phyloP scores from a whole-genome alignment of 2,329 filamentous ascomycete genomes.

The Neurospora sp. region DNA sequence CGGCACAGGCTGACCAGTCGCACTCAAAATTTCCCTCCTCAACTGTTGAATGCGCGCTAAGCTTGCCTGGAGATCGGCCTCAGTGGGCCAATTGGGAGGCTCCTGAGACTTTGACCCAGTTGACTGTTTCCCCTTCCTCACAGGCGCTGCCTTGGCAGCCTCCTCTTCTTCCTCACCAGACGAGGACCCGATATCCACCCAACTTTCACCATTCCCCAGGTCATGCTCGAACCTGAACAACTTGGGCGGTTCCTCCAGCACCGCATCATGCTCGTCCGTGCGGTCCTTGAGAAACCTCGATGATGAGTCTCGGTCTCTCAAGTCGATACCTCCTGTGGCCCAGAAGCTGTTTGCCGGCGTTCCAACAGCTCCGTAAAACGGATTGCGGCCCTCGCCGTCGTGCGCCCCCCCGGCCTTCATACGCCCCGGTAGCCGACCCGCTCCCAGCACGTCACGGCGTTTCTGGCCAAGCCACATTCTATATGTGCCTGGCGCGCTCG shows the following conservation, averaged over 20 bases:
- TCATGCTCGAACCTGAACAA: constrained; percentile 16
- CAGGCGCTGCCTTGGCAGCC: not conserved
- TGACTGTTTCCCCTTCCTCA: not conserved
- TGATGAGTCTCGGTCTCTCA: not conserved
- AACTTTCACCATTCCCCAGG: not conserved
- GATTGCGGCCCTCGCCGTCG: not conserved
- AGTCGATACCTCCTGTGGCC: not conserved
- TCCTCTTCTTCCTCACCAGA: not conserved
- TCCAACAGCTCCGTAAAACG: not conserved
- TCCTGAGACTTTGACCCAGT: not conserved
- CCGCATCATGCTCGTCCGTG: not conserved
- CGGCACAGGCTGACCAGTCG: not conserved
- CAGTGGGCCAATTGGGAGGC: not conserved
- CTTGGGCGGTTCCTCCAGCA: constrained; percentile 4
- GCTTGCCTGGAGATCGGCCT: not conserved
- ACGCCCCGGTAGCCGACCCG: constrained; percentile 29
- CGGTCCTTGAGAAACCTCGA: not conserved
- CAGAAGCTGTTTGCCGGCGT: not conserved
- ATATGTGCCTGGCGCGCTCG: constrained; percentile 27
- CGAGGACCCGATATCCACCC: not conserved
- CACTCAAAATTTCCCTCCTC: not conserved
- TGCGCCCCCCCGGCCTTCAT: constrained; percentile 9
- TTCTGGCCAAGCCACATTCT: constrained; percentile 32
- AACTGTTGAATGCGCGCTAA: not conserved
- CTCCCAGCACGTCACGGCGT: constrained; percentile 33